A percentile compares a stretch with the other conserved stretches of the same genome.
These are phyloP conservation scores for Elsinoe batatas DNA, from an alignment of 2,329 filamentous ascomycete species.

Conservation along the genomic window DNA sequence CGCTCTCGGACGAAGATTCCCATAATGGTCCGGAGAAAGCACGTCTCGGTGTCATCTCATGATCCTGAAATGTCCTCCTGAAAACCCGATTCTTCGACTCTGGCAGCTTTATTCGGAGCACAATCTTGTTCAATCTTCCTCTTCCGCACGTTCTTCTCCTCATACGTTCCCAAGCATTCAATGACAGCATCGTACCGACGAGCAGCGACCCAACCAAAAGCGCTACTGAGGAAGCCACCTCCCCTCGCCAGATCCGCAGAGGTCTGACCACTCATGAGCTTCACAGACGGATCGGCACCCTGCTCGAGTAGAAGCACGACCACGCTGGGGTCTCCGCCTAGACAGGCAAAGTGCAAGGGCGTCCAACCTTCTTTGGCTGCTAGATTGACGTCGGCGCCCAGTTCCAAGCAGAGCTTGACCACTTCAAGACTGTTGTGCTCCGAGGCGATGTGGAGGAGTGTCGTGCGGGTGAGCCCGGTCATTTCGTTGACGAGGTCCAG, in stretches of 20 bases:
- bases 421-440: background rate
- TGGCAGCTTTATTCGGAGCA: no score
- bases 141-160: no score
- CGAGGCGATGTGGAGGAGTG: background rate
- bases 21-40: no score
- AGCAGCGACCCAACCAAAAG: background rate
- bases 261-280: background rate
- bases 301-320: background rate
- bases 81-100: no score
- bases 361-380: background rate
- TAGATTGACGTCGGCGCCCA: background rate
- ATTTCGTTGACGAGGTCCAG: background rate
- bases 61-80: no score
- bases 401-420: background rate
- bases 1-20: no score
- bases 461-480: background rate
- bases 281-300: background rate
- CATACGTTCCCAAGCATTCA: no score
- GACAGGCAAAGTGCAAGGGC: background rate
- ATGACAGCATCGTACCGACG: no score
- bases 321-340: background rate
- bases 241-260: background rate
- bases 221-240: background rate
- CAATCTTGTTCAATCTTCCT: no score
- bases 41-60: no score